Conservation (phyloP, 2,329 filamentous ascomycete genomes). For the Juglanconis sp. region DNA sequence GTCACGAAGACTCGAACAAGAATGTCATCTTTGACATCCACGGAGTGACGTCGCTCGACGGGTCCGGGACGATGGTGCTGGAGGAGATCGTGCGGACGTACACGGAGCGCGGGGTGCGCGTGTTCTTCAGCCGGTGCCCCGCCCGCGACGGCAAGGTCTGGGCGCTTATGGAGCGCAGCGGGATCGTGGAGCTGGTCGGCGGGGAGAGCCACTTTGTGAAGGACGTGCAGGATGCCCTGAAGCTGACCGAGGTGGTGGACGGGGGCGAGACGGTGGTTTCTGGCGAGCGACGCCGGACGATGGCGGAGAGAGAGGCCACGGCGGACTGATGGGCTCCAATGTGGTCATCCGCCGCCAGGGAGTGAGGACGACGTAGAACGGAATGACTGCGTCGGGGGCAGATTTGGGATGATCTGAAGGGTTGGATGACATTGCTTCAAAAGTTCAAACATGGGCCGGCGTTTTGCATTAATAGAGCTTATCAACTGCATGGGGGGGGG, state of each 20-base stretch:
- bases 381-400: neutral
- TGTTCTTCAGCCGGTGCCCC: conserved; percentile 67
- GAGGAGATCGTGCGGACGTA: conserved; percentile 84
- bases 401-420: neutral
- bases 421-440: neutral
- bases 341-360: neutral
- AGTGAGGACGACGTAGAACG: neutral
- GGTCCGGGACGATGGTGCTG: conserved; percentile 87
- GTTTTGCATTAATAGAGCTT: neutral
- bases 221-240: conserved; percentile 80
- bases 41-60: conserved; percentile 92
- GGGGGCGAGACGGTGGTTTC: conserved; percentile 27
- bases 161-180: conserved; percentile 69
- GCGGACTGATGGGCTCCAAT: neutral
- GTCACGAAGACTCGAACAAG: conserved; percentile 75
- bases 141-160: conserved; percentile 57
- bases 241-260: conserved; percentile 72
- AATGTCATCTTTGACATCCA: conserved; percentile 98
- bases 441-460: neutral
- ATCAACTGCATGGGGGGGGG: too few relatives aligned
- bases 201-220: conserved; percentile 75
- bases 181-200: conserved; percentile 81
- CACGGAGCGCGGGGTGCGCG: conserved; percentile 68
- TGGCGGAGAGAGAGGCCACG: conserved; percentile 13
- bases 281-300: conserved; percentile 11